Evolutionary conservation across 176 grass and related monocot species (phyloP).

Genomic region (Oropetium thomaeum): DNA sequence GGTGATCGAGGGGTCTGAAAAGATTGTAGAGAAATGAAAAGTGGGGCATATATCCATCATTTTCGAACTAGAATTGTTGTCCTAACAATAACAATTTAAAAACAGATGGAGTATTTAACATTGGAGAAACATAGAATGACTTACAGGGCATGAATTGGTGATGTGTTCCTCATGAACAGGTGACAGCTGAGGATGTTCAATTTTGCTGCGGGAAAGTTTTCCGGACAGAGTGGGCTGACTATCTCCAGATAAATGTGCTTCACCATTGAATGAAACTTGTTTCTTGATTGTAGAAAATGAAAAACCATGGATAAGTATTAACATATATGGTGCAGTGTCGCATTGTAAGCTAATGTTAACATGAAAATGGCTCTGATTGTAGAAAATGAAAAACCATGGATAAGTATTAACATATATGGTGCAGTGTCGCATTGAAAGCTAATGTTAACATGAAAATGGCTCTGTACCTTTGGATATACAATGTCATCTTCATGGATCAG

Average conservation of each 20-base stretch:
- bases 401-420: no score
- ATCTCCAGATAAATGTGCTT: conserved; percentile 35
- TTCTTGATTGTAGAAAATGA: conserved; percentile 53
- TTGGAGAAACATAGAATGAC: no score
- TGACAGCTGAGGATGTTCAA: conserved; percentile 67
- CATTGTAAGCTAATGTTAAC: not conserved
- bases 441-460: conserved; percentile 4
- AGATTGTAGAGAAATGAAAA: not conserved
- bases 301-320: conserved; percentile 12
- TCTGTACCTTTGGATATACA: conserved; percentile 50
- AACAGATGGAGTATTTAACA: no score
- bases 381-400: conserved; percentile 20
- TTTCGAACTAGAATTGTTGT: no score
- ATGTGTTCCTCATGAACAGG: conserved; percentile 58
- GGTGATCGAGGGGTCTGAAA: conserved; percentile 36
- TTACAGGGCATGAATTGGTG: conserved; percentile 42
- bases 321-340: no score
- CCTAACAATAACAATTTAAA: no score
- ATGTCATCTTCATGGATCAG: conserved; percentile 74
- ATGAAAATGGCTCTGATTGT: conserved; percentile 16
- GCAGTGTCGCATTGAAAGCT: not conserved
- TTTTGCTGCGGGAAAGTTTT: conserved; percentile 47
- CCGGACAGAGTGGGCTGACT: conserved; percentile 23
- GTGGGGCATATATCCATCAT: not conserved
- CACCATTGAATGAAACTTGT: conserved; percentile 43